Conservation (phyloP, 208 protist genomes). For the Leishmania amazonensis region DNA sequence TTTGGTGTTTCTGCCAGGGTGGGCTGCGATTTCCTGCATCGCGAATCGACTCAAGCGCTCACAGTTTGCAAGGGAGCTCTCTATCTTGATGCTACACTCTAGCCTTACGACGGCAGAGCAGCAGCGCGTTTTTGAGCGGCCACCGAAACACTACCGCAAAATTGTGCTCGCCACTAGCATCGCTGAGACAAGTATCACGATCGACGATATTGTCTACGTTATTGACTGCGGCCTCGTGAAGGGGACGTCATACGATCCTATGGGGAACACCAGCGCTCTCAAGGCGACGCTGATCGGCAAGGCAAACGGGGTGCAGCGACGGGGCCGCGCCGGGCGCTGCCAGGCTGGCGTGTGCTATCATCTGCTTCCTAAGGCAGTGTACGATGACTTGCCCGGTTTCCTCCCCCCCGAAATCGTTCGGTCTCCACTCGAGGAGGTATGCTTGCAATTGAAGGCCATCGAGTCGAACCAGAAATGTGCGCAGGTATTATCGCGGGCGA, state of each 20-base stretch:
- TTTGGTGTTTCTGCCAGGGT: slow-evolving; percentile 90
- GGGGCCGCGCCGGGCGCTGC: slow-evolving; percentile 93
- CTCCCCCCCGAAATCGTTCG: slow-evolving; percentile 93
- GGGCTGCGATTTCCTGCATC: slow-evolving; percentile 84
- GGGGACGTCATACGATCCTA: slow-evolving; percentile 84
- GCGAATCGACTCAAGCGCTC: slow-evolving; percentile 55
- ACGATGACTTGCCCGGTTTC: slow-evolving; percentile 90
- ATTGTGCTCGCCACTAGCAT: slow-evolving; percentile 97
- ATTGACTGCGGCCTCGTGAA: slow-evolving; percentile 96
- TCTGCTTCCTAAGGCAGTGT: slow-evolving; percentile 70
- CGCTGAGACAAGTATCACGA: slow-evolving; percentile 97
- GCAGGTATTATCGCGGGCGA: slow-evolving; percentile 74
- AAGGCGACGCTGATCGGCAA: slow-evolving; percentile 79
- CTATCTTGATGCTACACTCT: slow-evolving; percentile 89
- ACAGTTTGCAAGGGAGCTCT: slow-evolving; percentile 51
- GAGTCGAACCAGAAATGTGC: slow-evolving; percentile 76
- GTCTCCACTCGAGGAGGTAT: slow-evolving; percentile 85
- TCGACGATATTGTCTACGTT: slow-evolving; percentile 95
- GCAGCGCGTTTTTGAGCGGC: slow-evolving; percentile 89
- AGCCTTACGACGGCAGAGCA: slow-evolving; percentile 89
- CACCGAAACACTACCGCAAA: slow-evolving; percentile 83
- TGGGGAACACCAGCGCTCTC: slow-evolving; percentile 78
- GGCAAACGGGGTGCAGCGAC: slow-evolving; percentile 88
- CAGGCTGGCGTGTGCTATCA: slow-evolving; percentile 82
- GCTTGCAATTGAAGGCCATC: slow-evolving; percentile 89